phyloP scores from a whole-genome alignment of 257 asterid genomes.

The Petrea volubilis region DNA sequence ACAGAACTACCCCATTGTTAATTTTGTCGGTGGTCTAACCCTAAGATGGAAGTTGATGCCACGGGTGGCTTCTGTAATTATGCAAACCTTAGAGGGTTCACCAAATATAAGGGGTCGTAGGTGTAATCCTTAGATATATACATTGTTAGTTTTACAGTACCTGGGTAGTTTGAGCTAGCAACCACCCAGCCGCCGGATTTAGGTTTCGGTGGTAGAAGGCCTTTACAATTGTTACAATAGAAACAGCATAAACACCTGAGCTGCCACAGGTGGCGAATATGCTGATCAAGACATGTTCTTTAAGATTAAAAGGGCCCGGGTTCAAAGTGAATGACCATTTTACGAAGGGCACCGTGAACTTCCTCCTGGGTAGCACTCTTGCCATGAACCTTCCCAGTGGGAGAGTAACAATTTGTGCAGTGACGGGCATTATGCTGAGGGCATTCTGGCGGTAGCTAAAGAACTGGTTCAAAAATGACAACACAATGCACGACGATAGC shows the following conservation, averaged over 20 bases:
- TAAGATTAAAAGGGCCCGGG: slow-evolving; percentile 66
- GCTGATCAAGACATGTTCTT: slow-evolving; percentile 71
- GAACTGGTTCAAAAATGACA: slow-evolving; percentile 58
- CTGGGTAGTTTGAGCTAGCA: slow-evolving; percentile 63
- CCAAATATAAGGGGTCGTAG: no score
- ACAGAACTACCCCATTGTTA: no score
- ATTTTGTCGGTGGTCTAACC: no score
- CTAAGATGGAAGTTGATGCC: no score
- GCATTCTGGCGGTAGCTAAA: slow-evolving; percentile 54
- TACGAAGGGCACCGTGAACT: slow-evolving; percentile 34
- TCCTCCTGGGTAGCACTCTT: slow-evolving; percentile 36
- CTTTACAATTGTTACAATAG: slow-evolving; percentile 48
- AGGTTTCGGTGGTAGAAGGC: slow-evolving; percentile 54
- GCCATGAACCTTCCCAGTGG: slow-evolving; percentile 65
- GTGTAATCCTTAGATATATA: no score
- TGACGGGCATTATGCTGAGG: slow-evolving; percentile 29
- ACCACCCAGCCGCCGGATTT: slow-evolving; percentile 44
- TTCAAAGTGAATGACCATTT: slow-evolving; percentile 53
- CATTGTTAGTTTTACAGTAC: no score
- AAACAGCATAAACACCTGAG: slow-evolving; percentile 51
- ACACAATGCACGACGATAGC: slow-evolving; percentile 38
- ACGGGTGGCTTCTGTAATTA: no score
- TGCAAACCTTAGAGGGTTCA: no score
- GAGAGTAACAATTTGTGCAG: slow-evolving; percentile 58
- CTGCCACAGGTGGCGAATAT: slow-evolving; percentile 63